Conservation (phyloP, 1,139 yeast species). For the Saccharomyces pastorianus region DNA sequence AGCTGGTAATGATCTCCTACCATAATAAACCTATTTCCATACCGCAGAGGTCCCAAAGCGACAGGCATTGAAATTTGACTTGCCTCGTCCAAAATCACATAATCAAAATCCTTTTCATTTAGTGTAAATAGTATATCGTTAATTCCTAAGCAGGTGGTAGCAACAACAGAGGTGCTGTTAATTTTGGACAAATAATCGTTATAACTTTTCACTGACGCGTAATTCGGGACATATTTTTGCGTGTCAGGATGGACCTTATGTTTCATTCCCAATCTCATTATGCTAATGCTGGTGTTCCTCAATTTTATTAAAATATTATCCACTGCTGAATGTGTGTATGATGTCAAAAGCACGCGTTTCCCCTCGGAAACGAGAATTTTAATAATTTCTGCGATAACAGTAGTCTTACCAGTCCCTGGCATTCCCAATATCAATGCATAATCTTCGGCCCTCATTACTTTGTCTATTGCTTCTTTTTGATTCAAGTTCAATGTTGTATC, state of each 20-base stretch:
- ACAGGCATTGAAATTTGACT: constrained; percentile 90
- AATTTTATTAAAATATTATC: constrained; percentile 81
- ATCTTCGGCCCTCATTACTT: constrained; percentile 58
- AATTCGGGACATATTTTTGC: constrained; percentile 44
- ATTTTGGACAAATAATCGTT: constrained; percentile 42
- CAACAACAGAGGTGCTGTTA: constrained; percentile 64
- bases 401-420: constrained; percentile 99
- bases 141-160: constrained; percentile 80
- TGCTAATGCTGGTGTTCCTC: constrained; percentile 40
- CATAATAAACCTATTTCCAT: constrained; percentile 68
- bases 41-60: constrained; percentile 77
- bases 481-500: constrained; percentile 46
- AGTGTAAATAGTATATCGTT: constrained; percentile 47
- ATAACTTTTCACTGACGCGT: constrained; percentile 36
- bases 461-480: constrained; percentile 60
- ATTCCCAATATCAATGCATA: constrained; percentile 81
- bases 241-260: constrained; percentile 58
- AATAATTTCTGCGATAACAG: constrained; percentile 74
- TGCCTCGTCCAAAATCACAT: constrained; percentile 93
- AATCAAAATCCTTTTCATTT: constrained; percentile 59
- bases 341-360: constrained; percentile 66
- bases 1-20: constrained; percentile 95
- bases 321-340: constrained; percentile 93
- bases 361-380: constrained; percentile 49
- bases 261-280: constrained; percentile 51